A percentile compares a stretch with the other conserved stretches of the same genome.
Evolutionary conservation across 176 grass and related monocot genomes (phyloP).

Genomic region (Bothriochloa decipiens): DNA sequence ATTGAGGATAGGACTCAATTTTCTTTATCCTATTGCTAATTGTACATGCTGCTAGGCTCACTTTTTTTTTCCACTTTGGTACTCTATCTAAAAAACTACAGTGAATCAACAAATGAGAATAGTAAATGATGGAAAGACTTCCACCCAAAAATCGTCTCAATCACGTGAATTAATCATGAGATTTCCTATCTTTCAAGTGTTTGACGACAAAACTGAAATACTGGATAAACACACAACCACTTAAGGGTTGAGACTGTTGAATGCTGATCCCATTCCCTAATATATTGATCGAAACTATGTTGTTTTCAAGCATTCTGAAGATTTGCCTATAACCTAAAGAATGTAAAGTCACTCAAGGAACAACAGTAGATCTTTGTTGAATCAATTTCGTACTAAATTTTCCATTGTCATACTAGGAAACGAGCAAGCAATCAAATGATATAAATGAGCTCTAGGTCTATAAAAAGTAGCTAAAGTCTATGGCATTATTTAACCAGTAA

Average conservation of each 20-base stretch:
- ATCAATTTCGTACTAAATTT: neutral
- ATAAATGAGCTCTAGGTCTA: neutral
- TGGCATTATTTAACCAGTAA: neutral
- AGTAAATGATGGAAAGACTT: neutral
- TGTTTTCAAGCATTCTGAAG: neutral
- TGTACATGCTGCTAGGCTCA: neutral
- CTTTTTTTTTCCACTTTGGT: neutral
- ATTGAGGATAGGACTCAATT: neutral
- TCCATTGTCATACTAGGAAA: neutral
- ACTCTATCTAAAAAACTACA: neutral
- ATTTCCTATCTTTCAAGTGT: neutral
- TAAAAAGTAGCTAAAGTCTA: neutral
- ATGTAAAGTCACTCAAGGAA: neutral
- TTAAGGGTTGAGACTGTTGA: neutral
- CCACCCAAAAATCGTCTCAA: neutral
- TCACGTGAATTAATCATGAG: neutral
- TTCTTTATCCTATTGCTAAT: neutral
- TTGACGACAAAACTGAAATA: neutral
- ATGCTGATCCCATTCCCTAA: neutral
- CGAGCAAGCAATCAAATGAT: neutral
- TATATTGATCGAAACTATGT: neutral
- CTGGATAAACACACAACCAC: neutral
- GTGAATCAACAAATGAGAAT: neutral
- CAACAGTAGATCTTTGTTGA: neutral
- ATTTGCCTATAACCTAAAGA: conserved; percentile 1